Evolutionary conservation across 129 eudicot genomes (phyloP), one percentile per base, ranked within the genome.

Genomic region (Heracleum sosnowskyi): DNA sequence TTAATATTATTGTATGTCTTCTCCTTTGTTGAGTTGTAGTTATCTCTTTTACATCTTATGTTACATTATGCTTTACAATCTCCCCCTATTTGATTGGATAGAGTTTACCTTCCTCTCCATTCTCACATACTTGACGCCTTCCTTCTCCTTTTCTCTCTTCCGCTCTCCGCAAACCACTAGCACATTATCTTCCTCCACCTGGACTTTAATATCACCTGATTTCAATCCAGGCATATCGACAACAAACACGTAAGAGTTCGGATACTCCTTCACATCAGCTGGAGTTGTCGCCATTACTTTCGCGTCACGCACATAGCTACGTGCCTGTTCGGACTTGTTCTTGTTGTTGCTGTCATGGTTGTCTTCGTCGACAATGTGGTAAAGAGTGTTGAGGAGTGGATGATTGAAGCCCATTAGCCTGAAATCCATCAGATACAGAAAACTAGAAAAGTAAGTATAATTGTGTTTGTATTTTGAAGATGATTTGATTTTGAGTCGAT

Each of bases 181-280:
- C 71, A 64, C 71, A 33, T 64, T 64, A 7, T 64, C 71, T 7
- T 64, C 70, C 70, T 64, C 70, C 70, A 64, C 34, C 70, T 64
- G 70, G 35, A 29, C 70, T 15, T 63, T 63, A 4, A 63, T 63
- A 12, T 63, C 70, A 15, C 70, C 70, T 66, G 73, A 31, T 66
- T 66, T 66, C n/a, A 66, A 17, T 1, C 73, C 73, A 29, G 73
- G 73, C 73, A 66, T 66, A 7, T 66, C 73, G 7, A 66, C 40
- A 1, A 66, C 40, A 8, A 66, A 66, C 36, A 34, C 36, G 22
- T 66, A 66, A 3, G 73, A 33, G 11, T 66, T 66, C 24, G 73
- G 37, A 11, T 66, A 66, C 73, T 66, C 73, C 11, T 66, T 66
- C 73, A 66, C 73, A 17, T 66, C 73, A 31, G 73, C 73, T 17